Evolutionary conservation across 2,329 filamentous ascomycete species (phyloP), one percentile per base, ranked within the genome.

Genomic region (Xylaria sp.): DNA sequence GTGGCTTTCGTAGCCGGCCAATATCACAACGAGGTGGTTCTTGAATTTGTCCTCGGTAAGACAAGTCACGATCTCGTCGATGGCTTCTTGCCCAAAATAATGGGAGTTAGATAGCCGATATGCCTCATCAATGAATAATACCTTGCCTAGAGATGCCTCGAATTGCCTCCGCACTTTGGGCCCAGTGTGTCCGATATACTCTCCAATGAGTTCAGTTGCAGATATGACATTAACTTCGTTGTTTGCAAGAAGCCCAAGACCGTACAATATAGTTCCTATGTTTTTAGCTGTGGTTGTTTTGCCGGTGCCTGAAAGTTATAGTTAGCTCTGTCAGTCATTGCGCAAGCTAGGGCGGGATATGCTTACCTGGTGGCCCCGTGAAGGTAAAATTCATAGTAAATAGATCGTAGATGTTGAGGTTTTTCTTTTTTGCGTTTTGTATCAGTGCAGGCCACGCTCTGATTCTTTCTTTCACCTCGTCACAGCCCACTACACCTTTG

Each of bases 241-340:
- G 0, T 82, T 82, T 0, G 86, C 79, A 0, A 94, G 79, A 39
- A 94, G 86, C 0, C 91, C 91, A 84, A 93, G 87, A 72, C 93
- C 88, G 74, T 92, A 93, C 73, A 88, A 93, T 0, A 94, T 82
- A 68, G 92, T 86, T 4, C 91, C 92, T 85, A 94, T 92, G 69
- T 90, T 91, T 19, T 85, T 81, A 0, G 92, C 92, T 0, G 83
- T 93, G 0, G 89, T 86, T 0, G 88, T 90, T 72, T 91, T 91
- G 0, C 89, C 89, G 0, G 88, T 90, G 61, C 61, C 61, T 64
- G 17, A 2, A 57, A 21, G 19, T 5, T 27, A 19, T 19, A 4
- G 0, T 71, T 74, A 68, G 63, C 6, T 36, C 63, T 47, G 17
- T 54, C 24, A 36, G 36, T 21, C 36, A 34, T 8, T 2, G 3